Evolutionary conservation across 1,139 yeast genomes (phyloP), one percentile per base, ranked within the genome.

Genomic region (Suhomyces bolitotheri): DNA sequence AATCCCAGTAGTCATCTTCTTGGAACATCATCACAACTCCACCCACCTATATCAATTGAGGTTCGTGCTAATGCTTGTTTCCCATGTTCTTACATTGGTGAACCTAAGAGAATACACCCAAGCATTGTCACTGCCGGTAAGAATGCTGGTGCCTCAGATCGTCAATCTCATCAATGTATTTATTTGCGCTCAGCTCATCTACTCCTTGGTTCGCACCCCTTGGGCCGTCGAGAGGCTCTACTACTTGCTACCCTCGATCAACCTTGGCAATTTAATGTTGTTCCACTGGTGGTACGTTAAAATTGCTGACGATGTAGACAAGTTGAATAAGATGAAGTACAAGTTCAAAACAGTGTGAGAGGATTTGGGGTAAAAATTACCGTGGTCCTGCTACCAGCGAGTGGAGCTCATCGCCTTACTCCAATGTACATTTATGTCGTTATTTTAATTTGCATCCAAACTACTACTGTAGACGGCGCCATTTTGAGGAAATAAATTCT

Each of bases 301-400:
- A 29, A 45, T 35, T 9, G 16, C 17, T 9, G 22, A 20, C 3
- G 50, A 45, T 7, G 43, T 47, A 16, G 29, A 22, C 4, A 33
- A 32, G 14, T 39, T 47, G 35, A 29, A 31, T 16, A 35, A 31
- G 12, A 20, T 43, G 35, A 40, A 27, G 31, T 47, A 46, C 35
- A 45, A 46, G 35, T 47, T 34, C 34, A 46, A 46, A 31, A 38
- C 40, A 22, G 51, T 44, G 7, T 47, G 27, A 30, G 11, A 16
- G 14, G n/a, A n/a, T n/a, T n/a, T n/a, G n/a, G n/a, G n/a, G n/a
- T n/a, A n/a, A n/a, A n/a, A n/a, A n/a, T 13, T 2, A 25, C 16
- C n/a, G n/a, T n/a, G n/a, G n/a, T n/a, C n/a, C n/a, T n/a, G n/a
- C n/a, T n/a, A n/a, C n/a, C n/a, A n/a, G n/a, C n/a, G n/a, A n/a